Evolutionary conservation across 192 early-diverging fungal species (phyloP), one percentile per base, ranked within the genome.

Genomic region (Piromyces finnis): DNA sequence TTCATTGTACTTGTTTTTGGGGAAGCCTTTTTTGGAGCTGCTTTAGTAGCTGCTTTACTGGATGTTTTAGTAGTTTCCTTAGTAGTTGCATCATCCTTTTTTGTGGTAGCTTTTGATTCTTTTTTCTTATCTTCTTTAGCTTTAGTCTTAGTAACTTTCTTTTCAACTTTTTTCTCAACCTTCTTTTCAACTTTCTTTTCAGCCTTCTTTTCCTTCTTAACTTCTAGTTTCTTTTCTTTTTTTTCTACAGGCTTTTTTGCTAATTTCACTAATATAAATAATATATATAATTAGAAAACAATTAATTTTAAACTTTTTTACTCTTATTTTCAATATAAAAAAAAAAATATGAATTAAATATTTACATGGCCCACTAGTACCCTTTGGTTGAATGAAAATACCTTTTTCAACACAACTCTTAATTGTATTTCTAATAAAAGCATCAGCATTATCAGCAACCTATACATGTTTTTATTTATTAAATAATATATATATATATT

Each of bases 221-320:
- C n/a, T n/a, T n/a, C n/a, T n/a, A n/a, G n/a, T n/a, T n/a, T n/a
- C n/a, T n/a, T n/a, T n/a, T n/a, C n/a, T n/a, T n/a, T n/a, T n/a
- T n/a, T n/a, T n/a, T 91, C 89, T 78, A 83, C 85, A 29, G 93
- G 83, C 79, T 83, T 82, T 81, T 91, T 90, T 78, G 84, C 86
- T 37, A 94, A 83, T 84, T 94, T 94, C 83, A 94, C 86, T 30
- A n/a, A 89, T 85, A 30, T 92, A 91, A 83, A 85, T 87, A 28
- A 86, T 81, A 77, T 90, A 78, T n/a, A 29, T 29, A 80, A 77
- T 79, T 35, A 27, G 15, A 18, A n/a, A n/a, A n/a, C n/a, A n/a
- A n/a, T n/a, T n/a, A n/a, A n/a, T n/a, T n/a, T n/a, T n/a, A n/a
- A n/a, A n/a, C n/a, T n/a, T n/a, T n/a, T n/a, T n/a, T n/a, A n/a